phyloP scores from a whole-genome alignment of 2,329 filamentous ascomycete genomes.

The Cladobotryum mycophilum region DNA sequence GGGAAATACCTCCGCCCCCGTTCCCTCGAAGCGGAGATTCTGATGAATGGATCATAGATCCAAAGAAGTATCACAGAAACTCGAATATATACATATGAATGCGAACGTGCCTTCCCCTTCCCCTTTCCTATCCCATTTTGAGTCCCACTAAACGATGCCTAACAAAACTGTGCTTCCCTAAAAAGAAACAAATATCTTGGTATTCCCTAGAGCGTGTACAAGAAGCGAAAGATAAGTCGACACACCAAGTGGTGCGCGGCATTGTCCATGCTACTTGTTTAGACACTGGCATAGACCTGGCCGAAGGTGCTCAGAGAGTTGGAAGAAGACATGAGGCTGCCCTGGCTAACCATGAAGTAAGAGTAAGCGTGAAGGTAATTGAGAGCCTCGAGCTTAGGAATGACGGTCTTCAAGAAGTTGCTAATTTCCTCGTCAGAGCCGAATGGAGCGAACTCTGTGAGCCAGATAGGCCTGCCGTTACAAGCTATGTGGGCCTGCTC shows the following conservation, averaged over 20 bases:
- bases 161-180: neutral
- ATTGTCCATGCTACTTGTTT: constrained; percentile 10
- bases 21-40: constrained; percentile 1
- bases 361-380: constrained; percentile 49
- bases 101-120: constrained; percentile 16
- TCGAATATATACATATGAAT: constrained; percentile 25
- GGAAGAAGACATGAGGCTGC: constrained; percentile 35
- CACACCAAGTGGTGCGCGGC: neutral
- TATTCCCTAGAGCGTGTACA: constrained; percentile 33
- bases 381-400: constrained; percentile 42
- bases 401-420: constrained; percentile 44
- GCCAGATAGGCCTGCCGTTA: constrained; percentile 48
- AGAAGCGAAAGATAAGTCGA: constrained; percentile 24
- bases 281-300: constrained; percentile 41
- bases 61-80: neutral
- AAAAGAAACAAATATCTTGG: constrained; percentile 18
- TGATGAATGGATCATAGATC: constrained; percentile 6
- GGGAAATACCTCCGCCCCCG: constrained; percentile 2
- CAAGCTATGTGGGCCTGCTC: constrained; percentile 39
- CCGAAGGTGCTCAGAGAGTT: constrained; percentile 41
- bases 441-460: constrained; percentile 58
- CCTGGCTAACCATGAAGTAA: constrained; percentile 47
- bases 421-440: constrained; percentile 37
- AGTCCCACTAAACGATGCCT: constrained; percentile 16
- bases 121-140: constrained; percentile 10